phyloP scores from a whole-genome alignment of 805 yeast species.

The Candida ascalaphidarum region DNA sequence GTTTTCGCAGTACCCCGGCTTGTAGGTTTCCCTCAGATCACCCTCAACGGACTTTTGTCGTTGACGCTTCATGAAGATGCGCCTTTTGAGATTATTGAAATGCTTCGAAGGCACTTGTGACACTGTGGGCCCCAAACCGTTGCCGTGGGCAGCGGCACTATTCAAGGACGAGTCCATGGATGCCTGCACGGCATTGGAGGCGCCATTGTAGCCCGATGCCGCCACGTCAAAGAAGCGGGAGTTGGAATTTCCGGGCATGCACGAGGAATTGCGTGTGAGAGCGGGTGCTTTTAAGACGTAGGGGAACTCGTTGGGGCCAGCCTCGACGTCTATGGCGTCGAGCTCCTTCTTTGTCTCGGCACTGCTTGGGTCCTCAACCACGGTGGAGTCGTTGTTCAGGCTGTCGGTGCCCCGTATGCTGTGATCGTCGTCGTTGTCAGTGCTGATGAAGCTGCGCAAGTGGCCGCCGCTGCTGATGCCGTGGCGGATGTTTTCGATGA shows the following conservation, averaged over 20 bases:
- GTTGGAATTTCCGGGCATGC: conserved; percentile 24
- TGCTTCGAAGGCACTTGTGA: conserved; percentile 50
- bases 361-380: conserved; percentile 6
- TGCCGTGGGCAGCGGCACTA: conserved; percentile 26
- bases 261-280: conserved; percentile 29
- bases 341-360: conserved; percentile 6
- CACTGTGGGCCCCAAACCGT: conserved; percentile 54
- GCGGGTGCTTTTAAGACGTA: no score
- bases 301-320: conserved; percentile 17
- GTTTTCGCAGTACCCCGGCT: conserved; percentile 88
- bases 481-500: conserved; percentile 18
- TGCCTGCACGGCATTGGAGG: conserved; percentile 32
- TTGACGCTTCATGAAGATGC: conserved; percentile 35
- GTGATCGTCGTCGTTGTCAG: conserved; percentile 10
- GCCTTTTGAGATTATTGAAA: conserved; percentile 38
- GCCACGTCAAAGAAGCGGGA: conserved; percentile 36
- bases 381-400: conserved; percentile 9
- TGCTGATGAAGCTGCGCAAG: conserved; percentile 19
- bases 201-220: conserved; percentile 36
- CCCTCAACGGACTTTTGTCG: conserved; percentile 13
- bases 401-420: conserved; percentile 1
- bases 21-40: conserved; percentile 20
- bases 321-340: conserved; percentile 6
- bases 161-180: conserved; percentile 33
- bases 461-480: conserved; percentile 10